A percentile compares a stretch with the other conserved stretches of the same genome.
Conservation (phyloP, 768 basidiomycete species). For the Tulasnella sp. region DNA sequence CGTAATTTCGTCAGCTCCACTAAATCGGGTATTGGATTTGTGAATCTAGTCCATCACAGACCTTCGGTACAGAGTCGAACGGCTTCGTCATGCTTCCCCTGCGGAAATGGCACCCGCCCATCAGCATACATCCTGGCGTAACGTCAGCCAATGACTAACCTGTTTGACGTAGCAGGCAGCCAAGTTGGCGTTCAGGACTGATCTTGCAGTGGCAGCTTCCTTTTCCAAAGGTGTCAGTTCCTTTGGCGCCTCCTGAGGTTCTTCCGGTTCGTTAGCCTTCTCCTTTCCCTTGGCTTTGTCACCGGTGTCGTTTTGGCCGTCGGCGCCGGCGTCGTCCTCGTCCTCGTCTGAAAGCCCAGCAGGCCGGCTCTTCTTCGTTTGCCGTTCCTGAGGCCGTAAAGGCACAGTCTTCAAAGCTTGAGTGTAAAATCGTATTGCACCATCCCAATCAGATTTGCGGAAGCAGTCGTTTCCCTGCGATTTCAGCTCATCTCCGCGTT, state of each 20-base stretch:
- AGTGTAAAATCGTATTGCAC: conserved; percentile 63
- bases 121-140: neutral
- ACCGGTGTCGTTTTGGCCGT: neutral
- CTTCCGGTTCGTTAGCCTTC: conserved; percentile 26
- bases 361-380: neutral
- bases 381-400: conserved; percentile 5
- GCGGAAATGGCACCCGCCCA: neutral
- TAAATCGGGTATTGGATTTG: conserved; percentile 23
- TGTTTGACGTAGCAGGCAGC: conserved; percentile 76
- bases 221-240: conserved; percentile 34
- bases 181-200: conserved; percentile 78
- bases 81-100: conserved; percentile 74
- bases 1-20: neutral
- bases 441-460: conserved; percentile 54
- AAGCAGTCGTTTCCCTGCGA: conserved; percentile 68
- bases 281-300: conserved; percentile 26
- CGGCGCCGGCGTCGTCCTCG: conserved; percentile 12
- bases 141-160: conserved; percentile 38
- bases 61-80: conserved; percentile 78
- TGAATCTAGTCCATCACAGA: conserved; percentile 15
- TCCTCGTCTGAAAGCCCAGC: conserved; percentile 8
- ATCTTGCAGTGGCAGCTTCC: conserved; percentile 51
- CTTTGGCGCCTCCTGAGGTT: conserved; percentile 25
- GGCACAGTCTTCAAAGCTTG: conserved; percentile 63
- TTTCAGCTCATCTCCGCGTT: conserved; percentile 56